phyloP scores from a whole-genome alignment of 2,329 filamentous ascomycete species.

The Ploettnerulaceae sp. region DNA sequence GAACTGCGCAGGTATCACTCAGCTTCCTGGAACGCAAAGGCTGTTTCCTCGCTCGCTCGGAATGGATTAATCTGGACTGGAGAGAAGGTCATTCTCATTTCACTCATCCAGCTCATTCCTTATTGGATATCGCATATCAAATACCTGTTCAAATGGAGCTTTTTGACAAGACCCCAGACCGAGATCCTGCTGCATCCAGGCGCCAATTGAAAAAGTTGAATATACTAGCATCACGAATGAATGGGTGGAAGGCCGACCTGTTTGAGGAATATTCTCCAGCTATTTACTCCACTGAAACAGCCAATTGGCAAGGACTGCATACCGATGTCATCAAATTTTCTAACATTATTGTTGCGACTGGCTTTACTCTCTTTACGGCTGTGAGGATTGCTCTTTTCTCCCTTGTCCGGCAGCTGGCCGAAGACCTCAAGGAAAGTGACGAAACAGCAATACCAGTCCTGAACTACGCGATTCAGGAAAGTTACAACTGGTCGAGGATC shows the following conservation, averaged over 20 bases:
- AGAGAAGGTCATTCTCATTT: constrained; percentile 1
- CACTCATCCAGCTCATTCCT: constrained; percentile 5
- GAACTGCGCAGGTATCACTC: constrained; percentile 10
- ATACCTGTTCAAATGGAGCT: constrained; percentile 16
- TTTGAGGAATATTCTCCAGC: constrained; percentile 7
- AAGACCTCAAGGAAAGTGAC: constrained; percentile 9
- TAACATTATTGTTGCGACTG: constrained; percentile 5
- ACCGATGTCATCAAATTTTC: constrained; percentile 11
- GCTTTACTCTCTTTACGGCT: constrained; percentile 13
- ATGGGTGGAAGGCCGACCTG: constrained; percentile 13
- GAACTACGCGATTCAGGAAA: constrained; percentile 4
- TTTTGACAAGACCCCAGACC: constrained; percentile 9
- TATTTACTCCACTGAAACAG: constrained; percentile 2
- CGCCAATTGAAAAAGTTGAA: constrained; percentile 11
- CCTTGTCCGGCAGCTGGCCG: constrained; percentile 7
- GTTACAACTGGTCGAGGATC: constrained; percentile 15
- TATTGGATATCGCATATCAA: constrained; percentile 16
- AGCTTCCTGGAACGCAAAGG: constrained; percentile 9
- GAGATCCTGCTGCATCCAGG: neutral
- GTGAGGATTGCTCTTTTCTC: constrained; percentile 12
- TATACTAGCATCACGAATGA: constrained; percentile 8
- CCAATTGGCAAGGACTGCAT: constrained; percentile 13
- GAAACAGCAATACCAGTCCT: constrained; percentile 8
- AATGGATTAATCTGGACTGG: constrained; percentile 16
- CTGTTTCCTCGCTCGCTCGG: constrained; percentile 11